These are phyloP conservation scores for Laguncularia racemosa DNA, from an alignment of 345 rosid species.

Conservation along the genomic window DNA sequence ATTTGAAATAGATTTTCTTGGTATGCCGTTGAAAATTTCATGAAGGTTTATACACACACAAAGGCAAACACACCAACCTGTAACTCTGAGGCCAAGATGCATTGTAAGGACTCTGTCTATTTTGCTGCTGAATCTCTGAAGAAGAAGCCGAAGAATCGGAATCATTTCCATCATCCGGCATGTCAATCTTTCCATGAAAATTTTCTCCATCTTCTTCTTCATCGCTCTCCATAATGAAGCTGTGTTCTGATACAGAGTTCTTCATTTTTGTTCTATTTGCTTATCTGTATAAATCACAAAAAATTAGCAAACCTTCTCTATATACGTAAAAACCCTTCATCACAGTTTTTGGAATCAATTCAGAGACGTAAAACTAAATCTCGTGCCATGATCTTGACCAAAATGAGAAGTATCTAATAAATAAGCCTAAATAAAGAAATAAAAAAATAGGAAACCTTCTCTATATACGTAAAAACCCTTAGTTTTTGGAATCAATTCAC, in stretches of 20 bases:
- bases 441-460: too few relatives aligned
- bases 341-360: too few relatives aligned
- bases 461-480: too few relatives aligned
- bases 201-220: slow-evolving; percentile 49
- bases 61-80: slow-evolving; percentile 30
- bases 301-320: too few relatives aligned
- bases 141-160: slow-evolving; percentile 54
- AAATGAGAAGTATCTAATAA: too few relatives aligned
- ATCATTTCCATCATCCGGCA: slow-evolving; percentile 25
- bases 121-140: slow-evolving; percentile 32
- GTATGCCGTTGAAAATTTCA: too few relatives aligned
- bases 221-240: slow-evolving; percentile 82
- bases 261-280: slow-evolving; percentile 31
- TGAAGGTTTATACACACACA: too few relatives aligned
- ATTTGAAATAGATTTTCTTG: not conserved
- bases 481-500: too few relatives aligned
- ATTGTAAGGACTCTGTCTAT: slow-evolving; percentile 48
- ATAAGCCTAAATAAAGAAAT: too few relatives aligned
- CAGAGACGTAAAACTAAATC: too few relatives aligned
- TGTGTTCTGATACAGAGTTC: slow-evolving; percentile 75
- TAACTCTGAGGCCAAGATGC: slow-evolving; percentile 96
- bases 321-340: too few relatives aligned
- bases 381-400: too few relatives aligned
- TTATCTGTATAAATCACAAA: not conserved
- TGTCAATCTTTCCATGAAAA: slow-evolving; percentile 2